A percentile compares a stretch with the other conserved stretches of the same genome.
Conservation (phyloP, 768 basidiomycete species). For the Guyanaporus albipodus region DNA sequence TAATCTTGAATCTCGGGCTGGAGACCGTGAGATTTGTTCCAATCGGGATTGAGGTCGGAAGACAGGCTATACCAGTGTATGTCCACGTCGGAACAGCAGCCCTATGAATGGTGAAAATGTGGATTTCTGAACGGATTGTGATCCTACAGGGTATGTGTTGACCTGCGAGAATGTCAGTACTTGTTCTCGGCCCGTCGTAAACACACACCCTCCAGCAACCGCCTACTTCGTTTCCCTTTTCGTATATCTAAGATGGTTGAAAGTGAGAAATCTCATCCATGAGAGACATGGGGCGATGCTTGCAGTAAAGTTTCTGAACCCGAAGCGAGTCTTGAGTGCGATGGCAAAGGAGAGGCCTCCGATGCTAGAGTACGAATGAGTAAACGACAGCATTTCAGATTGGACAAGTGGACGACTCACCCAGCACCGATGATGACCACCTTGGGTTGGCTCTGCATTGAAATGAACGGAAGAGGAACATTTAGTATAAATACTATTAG, state of each 20-base stretch:
- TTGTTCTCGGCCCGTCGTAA: background rate
- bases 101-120: constrained; percentile 24
- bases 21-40: constrained; percentile 39
- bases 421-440: constrained; percentile 23
- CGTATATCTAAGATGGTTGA: constrained; percentile 37
- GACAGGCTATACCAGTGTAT: constrained; percentile 47
- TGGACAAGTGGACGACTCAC: constrained; percentile 7
- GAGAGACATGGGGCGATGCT: constrained; percentile 4
- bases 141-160: constrained; percentile 26
- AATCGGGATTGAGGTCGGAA: constrained; percentile 43
- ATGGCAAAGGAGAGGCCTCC: constrained; percentile 44
- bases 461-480: background rate
- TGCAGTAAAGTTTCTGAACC: constrained; percentile 40
- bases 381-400: background rate
- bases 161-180: constrained; percentile 20
- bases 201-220: constrained; percentile 50
- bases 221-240: constrained; percentile 42
- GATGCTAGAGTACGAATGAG: constrained; percentile 24
- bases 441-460: constrained; percentile 9
- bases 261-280: background rate
- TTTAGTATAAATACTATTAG: constrained; percentile 6
- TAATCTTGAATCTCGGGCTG: constrained; percentile 43
- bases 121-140: background rate
- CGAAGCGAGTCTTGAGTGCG: constrained; percentile 35
- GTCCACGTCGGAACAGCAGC: constrained; percentile 42